Percentiles rank a stretch among this genome's conserved stretches.
These are phyloP conservation scores for Tritrichomonas foetus DNA, from an alignment of 208 protist genomes.

Conservation along the genomic window DNA sequence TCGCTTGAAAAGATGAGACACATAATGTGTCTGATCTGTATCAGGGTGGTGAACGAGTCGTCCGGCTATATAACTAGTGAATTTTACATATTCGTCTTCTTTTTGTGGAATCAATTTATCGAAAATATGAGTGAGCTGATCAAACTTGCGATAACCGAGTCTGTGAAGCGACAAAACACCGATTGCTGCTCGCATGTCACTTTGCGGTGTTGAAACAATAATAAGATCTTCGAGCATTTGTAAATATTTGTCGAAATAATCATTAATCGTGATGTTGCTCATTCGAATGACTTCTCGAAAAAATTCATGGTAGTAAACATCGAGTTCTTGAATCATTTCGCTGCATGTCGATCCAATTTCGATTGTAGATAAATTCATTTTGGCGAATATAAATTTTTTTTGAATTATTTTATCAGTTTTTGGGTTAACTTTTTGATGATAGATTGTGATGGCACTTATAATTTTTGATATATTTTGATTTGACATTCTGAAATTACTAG, in stretches of 20 bases:
- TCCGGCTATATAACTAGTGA: neutral
- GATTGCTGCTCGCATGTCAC: neutral
- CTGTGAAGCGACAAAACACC: neutral
- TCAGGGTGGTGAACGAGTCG: neutral
- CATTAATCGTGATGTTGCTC: neutral
- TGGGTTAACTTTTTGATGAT: too few species aligned
- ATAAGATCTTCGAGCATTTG: neutral
- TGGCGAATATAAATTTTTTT: neutral
- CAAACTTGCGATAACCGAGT: neutral
- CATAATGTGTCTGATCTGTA: neutral
- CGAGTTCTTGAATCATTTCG: neutral
- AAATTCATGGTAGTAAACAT: neutral
- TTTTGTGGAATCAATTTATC: slow-evolving; percentile 23
- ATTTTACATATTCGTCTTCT: slow-evolving; percentile 3
- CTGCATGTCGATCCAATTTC: neutral
- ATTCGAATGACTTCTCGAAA: neutral
- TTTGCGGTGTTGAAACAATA: neutral
- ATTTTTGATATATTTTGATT: too few species aligned
- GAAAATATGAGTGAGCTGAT: neutral
- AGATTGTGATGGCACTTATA: too few species aligned
- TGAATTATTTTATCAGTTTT: too few species aligned
- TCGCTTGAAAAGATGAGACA: slow-evolving; percentile 16
- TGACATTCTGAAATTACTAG: too few species aligned
- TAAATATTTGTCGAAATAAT: neutral
- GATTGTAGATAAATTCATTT: neutral